Conservation (phyloP, 176 grass and related monocot genomes). For the Puccinellia tenuiflora region DNA sequence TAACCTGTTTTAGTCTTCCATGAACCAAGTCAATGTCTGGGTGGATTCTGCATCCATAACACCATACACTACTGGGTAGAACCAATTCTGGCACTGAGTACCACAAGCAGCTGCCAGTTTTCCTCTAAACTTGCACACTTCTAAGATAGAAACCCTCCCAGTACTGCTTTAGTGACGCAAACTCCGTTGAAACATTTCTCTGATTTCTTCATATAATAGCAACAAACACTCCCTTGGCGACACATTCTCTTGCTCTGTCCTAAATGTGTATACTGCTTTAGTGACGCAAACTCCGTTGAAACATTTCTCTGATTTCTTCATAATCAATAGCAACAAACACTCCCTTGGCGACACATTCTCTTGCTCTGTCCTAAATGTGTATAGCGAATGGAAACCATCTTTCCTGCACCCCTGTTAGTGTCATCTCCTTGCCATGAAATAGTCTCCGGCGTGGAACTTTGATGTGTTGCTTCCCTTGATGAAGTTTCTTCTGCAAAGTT, state of each 20-base stretch:
- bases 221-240: too few relatives aligned
- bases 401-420: background rate
- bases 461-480: background rate
- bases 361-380: background rate
- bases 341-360: background rate
- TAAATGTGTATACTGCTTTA: background rate
- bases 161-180: too few relatives aligned
- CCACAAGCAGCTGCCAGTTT: background rate
- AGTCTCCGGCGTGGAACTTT: background rate
- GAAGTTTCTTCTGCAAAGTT: background rate
- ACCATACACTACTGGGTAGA: background rate
- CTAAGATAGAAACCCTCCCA: background rate
- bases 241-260: too few relatives aligned
- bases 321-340: too few relatives aligned
- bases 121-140: background rate
- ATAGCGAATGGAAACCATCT: background rate
- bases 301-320: too few relatives aligned
- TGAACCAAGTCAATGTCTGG: background rate
- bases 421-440: background rate
- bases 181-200: too few relatives aligned
- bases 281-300: background rate
- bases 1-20: background rate
- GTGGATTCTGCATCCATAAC: background rate
- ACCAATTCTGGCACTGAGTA: background rate
- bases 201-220: too few relatives aligned